phyloP scores from a whole-genome alignment of 2,329 filamentous ascomycete species.

The Didymella pomorum region DNA sequence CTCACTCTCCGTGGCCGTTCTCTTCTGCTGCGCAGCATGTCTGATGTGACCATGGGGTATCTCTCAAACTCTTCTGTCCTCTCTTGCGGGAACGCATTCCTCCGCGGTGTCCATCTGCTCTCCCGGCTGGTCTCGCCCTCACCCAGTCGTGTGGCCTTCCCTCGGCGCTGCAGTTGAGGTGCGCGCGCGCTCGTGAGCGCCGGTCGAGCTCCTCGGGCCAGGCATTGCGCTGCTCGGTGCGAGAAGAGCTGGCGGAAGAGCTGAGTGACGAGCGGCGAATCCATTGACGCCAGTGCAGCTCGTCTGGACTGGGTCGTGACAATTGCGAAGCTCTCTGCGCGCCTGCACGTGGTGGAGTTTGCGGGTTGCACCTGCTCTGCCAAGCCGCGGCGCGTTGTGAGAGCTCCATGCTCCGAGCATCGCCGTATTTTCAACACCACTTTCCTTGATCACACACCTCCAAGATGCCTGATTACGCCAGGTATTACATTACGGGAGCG shows the following conservation, averaged over 20 bases:
- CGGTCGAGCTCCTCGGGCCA: constrained; percentile 57
- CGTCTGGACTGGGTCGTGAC: constrained; percentile 23
- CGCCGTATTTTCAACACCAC: constrained; percentile 24
- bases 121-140: constrained; percentile 60
- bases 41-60: constrained; percentile 86
- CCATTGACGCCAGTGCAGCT: constrained; percentile 65
- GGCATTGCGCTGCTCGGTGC: constrained; percentile 66
- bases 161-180: constrained; percentile 41
- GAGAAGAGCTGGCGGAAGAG: constrained; percentile 87
- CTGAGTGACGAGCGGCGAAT: constrained; percentile 78
- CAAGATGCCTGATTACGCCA: constrained; percentile 46
- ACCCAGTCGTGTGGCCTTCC: constrained; percentile 38
- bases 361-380: constrained; percentile 30
- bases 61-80: constrained; percentile 79
- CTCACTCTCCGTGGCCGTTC: constrained; percentile 88
- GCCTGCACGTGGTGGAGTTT: constrained; percentile 38
- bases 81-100: constrained; percentile 76
- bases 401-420: constrained; percentile 30
- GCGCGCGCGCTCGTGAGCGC: constrained; percentile 50
- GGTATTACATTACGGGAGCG: constrained; percentile 71
- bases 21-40: constrained; percentile 73
- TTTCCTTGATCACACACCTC: constrained; percentile 5
- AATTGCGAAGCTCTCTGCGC: constrained; percentile 26
- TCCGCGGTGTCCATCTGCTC: constrained; percentile 86
- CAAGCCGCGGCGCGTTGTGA: constrained; percentile 36